Evolutionary conservation across 345 rosid genomes (phyloP).

Genomic region (Conringia planisiliqua): DNA sequence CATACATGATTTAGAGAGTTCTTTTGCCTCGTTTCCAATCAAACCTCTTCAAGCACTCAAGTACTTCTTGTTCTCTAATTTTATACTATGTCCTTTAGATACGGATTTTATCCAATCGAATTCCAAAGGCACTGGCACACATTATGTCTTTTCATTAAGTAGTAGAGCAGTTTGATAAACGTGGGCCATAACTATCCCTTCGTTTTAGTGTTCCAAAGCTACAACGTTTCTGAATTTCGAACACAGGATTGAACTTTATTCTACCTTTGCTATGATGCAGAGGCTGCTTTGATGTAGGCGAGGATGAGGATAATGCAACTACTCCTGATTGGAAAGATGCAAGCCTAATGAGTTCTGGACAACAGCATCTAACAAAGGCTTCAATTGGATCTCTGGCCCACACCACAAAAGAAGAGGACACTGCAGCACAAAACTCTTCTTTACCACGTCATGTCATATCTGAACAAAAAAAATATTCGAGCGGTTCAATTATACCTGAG

Average conservation of each 20-base stretch:
- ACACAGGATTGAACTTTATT: not conserved
- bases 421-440: slow-evolving; percentile 43
- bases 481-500: slow-evolving; percentile 60
- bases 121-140: not conserved
- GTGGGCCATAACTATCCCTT: not conserved
- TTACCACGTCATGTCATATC: slow-evolving; percentile 41
- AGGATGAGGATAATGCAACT: slow-evolving; percentile 56
- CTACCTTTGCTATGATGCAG: slow-evolving; percentile 44
- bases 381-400: slow-evolving; percentile 37
- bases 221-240: not conserved
- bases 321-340: slow-evolving; percentile 57
- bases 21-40: slow-evolving; percentile 72
- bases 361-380: slow-evolving; percentile 38
- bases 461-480: slow-evolving; percentile 52
- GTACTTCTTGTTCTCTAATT: slow-evolving; percentile 35
- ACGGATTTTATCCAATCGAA: not conserved
- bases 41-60: slow-evolving; percentile 87
- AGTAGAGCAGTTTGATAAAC: not conserved
- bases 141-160: slow-evolving; percentile 4
- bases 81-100: slow-evolving; percentile 8
- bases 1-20: slow-evolving; percentile 68
- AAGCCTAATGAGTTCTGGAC: slow-evolving; percentile 44
- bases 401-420: slow-evolving; percentile 49
- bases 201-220: not conserved
- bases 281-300: slow-evolving; percentile 78